Percentiles rank a stretch among this genome's conserved stretches.
These are phyloP conservation scores for Geosmithia putterillii DNA, from an alignment of 2,329 filamentous ascomycete genomes.

Conservation along the genomic window DNA sequence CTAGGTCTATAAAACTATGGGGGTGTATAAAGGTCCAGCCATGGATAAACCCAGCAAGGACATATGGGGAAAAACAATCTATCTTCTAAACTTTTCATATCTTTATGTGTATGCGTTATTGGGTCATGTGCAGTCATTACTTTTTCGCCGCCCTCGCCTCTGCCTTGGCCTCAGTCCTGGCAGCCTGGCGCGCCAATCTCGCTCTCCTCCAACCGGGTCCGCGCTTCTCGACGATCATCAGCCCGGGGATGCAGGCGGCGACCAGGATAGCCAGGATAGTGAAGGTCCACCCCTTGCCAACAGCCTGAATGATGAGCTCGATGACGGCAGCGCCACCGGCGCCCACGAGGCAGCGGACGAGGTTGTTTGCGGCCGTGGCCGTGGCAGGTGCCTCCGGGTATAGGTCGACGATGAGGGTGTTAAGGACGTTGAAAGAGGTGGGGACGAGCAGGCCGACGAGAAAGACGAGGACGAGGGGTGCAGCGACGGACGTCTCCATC, in stretches of 20 bases:
- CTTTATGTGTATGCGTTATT: background rate
- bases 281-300: conserved; percentile 52
- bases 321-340: conserved; percentile 48
- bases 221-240: conserved; percentile 34
- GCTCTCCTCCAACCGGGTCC: conserved; percentile 39
- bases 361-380: conserved; percentile 51
- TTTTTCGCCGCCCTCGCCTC: conserved; percentile 27
- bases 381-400: conserved; percentile 49
- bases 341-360: conserved; percentile 48
- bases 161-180: conserved; percentile 18
- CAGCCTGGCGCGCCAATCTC: conserved; percentile 24
- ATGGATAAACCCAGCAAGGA: too few species aligned
- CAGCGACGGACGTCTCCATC: conserved; percentile 35
- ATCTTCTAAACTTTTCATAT: background rate
- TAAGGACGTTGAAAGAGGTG: conserved; percentile 51
- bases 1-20: background rate
- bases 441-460: conserved; percentile 45
- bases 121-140: background rate
- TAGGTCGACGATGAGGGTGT: conserved; percentile 50
- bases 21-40: background rate
- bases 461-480: conserved; percentile 42
- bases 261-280: conserved; percentile 44
- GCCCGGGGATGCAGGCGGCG: conserved; percentile 30
- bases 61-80: too few species aligned
- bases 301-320: conserved; percentile 39